Base-by-base conservation (phyloP, 2,329 filamentous ascomycete species). In the Xylaria sp. region DNA sequence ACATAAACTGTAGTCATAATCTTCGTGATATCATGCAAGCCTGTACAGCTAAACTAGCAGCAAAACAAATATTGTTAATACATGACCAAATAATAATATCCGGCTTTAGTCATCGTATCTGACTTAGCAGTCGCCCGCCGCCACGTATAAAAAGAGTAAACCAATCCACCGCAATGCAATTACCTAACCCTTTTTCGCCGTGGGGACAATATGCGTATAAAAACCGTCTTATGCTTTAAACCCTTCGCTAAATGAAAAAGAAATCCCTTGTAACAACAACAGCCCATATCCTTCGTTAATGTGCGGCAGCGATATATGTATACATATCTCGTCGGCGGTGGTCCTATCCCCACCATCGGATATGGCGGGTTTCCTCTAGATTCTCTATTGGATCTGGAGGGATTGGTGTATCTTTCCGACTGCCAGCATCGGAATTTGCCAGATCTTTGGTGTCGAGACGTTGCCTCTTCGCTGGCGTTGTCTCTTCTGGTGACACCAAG, bases 351-450 rank as follows among this genome's bases (percentile, higher is more conserved):
- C 66, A 53, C 23, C 37, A 27, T 25, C 23, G 13, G 2, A 60
- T 16, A 29, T 66, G 12, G 3, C 18, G 21, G 3, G 27, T 2
- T 12, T 57, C 35, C 23, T 65, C 42, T 13, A 27, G 29, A 10
- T 37, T 54, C n/a, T 60, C 69, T 53, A 76, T 69, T 58, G 79
- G 60, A 53, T 78, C 77, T 5, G 78, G 76, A 1, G 79, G 79
- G 29, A 81, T 77, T 6, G 80, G 80, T 23, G 79, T 80, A 32
- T 82, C 80, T 63, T 76, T 74, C 65, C 78, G 72, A 29, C 65
- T 75, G 25, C 77, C 76, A 21, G 76, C 75, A 27, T 75, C 74
- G 2, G 73, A 61, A n/a, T 77, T 74, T 54, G 75, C 71, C 2
- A 76, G 63, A 18, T 79, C 78, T 61, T 72, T 71, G 8, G 76